Evolutionary conservation across 1,139 yeast genomes (phyloP).

Genomic region (Yamadazyma diddensiae): DNA sequence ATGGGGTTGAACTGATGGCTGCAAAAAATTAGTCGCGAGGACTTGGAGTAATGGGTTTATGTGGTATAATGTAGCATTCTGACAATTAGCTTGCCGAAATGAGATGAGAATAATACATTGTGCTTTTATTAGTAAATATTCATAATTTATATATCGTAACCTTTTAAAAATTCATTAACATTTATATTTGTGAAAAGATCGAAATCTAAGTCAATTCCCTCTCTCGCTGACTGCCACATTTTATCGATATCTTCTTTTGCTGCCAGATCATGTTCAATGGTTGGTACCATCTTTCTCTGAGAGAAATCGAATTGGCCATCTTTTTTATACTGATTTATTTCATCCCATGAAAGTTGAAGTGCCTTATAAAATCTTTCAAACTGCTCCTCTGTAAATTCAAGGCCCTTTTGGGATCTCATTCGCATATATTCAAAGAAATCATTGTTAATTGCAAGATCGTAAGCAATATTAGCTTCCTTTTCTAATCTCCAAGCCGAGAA

Average conservation of each 20-base stretch:
- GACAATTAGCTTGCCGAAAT: too few species aligned
- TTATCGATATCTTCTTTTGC: not conserved
- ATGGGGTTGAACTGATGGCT: too few species aligned
- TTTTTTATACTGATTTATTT: conserved; percentile 1
- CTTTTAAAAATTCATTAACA: too few species aligned
- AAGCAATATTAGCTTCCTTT: conserved; percentile 27
- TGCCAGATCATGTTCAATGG: not conserved
- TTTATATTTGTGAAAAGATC: too few species aligned
- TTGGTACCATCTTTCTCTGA: not conserved
- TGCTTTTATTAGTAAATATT: too few species aligned
- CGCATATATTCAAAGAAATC: conserved; percentile 18
- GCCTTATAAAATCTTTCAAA: not conserved
- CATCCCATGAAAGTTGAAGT: not conserved
- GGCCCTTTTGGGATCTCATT: conserved; percentile 2
- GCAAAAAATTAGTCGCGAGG: too few species aligned
- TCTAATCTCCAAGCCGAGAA: conserved; percentile 43
- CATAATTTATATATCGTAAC: too few species aligned
- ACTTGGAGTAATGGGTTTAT: too few species aligned
- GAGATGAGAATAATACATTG: too few species aligned
- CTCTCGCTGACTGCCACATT: not conserved
- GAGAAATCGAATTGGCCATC: not conserved
- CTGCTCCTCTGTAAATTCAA: conserved; percentile 2
- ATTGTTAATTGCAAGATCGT: conserved; percentile 21
- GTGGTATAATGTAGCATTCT: too few species aligned
- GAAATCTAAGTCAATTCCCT: not conserved